Evolutionary conservation across 208 protist species (phyloP).

Genomic region (Trypanosoma avium): DNA sequence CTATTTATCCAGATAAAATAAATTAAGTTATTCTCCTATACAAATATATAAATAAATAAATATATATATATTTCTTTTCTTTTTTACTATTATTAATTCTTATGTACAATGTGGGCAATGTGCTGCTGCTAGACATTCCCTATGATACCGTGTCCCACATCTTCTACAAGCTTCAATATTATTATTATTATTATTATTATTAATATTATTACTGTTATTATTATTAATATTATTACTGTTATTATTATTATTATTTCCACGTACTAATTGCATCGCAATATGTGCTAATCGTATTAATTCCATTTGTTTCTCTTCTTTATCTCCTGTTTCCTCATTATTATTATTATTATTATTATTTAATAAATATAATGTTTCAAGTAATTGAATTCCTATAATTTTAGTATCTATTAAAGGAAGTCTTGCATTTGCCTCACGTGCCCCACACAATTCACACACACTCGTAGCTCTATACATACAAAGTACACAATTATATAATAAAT

Average conservation of each 20-base stretch:
- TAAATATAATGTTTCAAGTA: conserved; percentile 5
- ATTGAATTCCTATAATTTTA: conserved; percentile 1
- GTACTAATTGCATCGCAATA: conserved; percentile 7
- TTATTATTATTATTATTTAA: neutral
- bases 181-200: neutral
- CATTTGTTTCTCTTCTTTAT: neutral
- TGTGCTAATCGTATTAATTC: neutral
- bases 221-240: neutral
- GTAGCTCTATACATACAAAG: conserved; percentile 5
- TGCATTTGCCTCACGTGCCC: neutral
- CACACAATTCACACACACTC: conserved; percentile 18
- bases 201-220: neutral
- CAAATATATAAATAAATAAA: conserved; percentile 1
- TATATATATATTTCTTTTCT: neutral
- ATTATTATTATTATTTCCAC: neutral
- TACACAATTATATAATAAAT: conserved; percentile 7
- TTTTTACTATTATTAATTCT: neutral
- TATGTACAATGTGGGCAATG: conserved; percentile 10
- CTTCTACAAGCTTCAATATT: neutral
- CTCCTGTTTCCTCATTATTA: neutral
- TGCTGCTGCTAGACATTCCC: neutral
- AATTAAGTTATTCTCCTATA: too few relatives aligned
- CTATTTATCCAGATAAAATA: too few relatives aligned
- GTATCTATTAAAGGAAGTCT: conserved; percentile 8
- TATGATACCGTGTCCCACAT: conserved; percentile 12